A percentile compares a stretch with the other conserved stretches of the same genome.
Conservation (phyloP, 2,329 filamentous ascomycete genomes). For the Colletotrichum sp. region DNA sequence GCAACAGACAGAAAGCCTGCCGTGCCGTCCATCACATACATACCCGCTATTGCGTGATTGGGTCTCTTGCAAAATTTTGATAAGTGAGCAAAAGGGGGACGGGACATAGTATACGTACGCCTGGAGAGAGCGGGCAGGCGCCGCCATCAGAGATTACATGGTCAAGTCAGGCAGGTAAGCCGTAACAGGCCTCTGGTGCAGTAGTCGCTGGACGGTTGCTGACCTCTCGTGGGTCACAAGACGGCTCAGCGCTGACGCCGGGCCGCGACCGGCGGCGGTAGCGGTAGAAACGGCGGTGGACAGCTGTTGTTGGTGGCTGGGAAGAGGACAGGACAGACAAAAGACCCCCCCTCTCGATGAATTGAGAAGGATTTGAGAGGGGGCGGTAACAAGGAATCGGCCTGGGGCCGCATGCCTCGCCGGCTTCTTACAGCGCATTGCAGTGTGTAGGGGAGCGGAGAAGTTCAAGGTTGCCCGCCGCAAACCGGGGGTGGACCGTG, state of each 20-base stretch:
- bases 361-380: not conserved
- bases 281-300: not conserved
- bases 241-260: not conserved
- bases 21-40: not conserved
- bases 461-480: not conserved
- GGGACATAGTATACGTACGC: not conserved
- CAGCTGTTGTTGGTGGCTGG: not conserved
- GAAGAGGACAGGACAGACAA: not conserved
- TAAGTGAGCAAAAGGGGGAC: not conserved
- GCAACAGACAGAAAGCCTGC: not conserved
- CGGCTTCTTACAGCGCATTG: not conserved
- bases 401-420: not conserved
- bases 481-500: not conserved
- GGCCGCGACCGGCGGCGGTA: not conserved
- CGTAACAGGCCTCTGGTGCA: not conserved
- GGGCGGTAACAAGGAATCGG: not conserved
- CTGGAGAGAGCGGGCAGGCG: not conserved
- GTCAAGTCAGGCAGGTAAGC: not conserved
- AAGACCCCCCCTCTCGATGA: not conserved
- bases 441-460: not conserved
- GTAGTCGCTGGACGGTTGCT: not conserved
- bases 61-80: not conserved
- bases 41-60: constrained; percentile 18
- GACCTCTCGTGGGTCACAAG: not conserved
- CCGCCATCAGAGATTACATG: not conserved